Base-by-base conservation (phyloP, 2,329 filamentous ascomycete species). In the Cercospora sojina region DNA sequence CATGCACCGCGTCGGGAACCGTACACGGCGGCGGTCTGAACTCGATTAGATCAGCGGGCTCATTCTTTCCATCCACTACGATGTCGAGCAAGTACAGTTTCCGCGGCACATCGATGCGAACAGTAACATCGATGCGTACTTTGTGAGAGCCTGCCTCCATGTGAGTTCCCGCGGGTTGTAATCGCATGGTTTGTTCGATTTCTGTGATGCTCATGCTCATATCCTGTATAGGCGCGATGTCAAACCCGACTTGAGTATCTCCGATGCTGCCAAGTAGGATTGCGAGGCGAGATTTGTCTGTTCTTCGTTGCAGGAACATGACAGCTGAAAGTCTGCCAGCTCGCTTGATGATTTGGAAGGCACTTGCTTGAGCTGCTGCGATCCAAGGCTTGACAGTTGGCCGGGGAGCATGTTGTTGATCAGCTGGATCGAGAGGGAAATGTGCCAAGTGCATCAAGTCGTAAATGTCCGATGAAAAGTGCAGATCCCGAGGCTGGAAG, bases 241-340 rank as follows among this genome's bases (percentile, higher is more conserved):
- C 63, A 51, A 69, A 71, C 3, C 62, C 69, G 18, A 71, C 57
- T 31, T 69, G 59, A 10, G 68, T 65, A 27, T 68, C 61, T 3
- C 59, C 59, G 16, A 25, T 67, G 16, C 68, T 70, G 3, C 69
- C 69, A 5, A 71, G 29, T 18, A 69, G 31, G 16, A 71, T 32
- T 13, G 66, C 38, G 5, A 69, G 38, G 2, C n/a, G n/a, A 49
- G 67, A 59, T 2, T 25, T 12, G 20, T 69, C 69, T 18, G 47
- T 35, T 25, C 18, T 59, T 12, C 64, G 62, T 8, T 59, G 51
- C 9, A 71, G 57, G 9, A 58, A 58, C 35, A 71, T 20, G 6
- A 69, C 68, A 18, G 65, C 66, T 5, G 67, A 62, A 2, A 69
- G 38, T 8, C 57, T 61, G 4, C 62, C 58, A 29, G 67, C 59